These are phyloP conservation scores for Aureobasidium melanogenum DNA, from an alignment of 2,329 filamentous ascomycete genomes.

Conservation along the genomic window DNA sequence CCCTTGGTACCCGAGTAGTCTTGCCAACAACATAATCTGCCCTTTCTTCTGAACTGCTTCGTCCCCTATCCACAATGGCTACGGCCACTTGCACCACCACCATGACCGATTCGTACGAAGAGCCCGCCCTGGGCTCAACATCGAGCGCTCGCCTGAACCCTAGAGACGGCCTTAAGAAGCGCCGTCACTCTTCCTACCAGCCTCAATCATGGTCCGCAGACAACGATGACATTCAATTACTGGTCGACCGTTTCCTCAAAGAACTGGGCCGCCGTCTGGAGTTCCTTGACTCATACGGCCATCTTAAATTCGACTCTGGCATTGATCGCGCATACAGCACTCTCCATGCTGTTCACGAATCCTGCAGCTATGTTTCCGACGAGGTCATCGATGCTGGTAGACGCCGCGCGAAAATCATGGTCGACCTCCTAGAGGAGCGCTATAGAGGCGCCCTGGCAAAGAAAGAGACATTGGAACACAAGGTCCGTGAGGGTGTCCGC, in stretches of 20 bases:
- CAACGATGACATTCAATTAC: constrained; percentile 38
- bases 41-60: background rate
- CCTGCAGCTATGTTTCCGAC: constrained; percentile 83
- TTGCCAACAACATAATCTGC: background rate
- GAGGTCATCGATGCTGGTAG: constrained; percentile 83
- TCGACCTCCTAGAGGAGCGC: constrained; percentile 80
- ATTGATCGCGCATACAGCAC: constrained; percentile 79
- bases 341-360: constrained; percentile 73
- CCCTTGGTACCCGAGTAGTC: background rate
- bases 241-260: constrained; percentile 67
- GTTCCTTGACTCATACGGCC: constrained; percentile 79
- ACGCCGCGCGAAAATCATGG: constrained; percentile 74
- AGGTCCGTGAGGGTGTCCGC: constrained; percentile 78
- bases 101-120: constrained; percentile 32
- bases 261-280: constrained; percentile 83
- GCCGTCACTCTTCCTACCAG: constrained; percentile 40
- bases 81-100: constrained; percentile 16
- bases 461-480: constrained; percentile 82
- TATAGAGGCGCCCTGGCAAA: constrained; percentile 81
- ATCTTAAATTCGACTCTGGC: constrained; percentile 72
- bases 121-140: constrained; percentile 32
- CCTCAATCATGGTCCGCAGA: constrained; percentile 36
- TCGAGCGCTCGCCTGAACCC: constrained; percentile 28
- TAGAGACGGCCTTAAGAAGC: constrained; percentile 24
- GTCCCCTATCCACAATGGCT: constrained; percentile 10